Conservation (phyloP, 1,284 basidiomycete genomes). For the Tremellales sp. region DNA sequence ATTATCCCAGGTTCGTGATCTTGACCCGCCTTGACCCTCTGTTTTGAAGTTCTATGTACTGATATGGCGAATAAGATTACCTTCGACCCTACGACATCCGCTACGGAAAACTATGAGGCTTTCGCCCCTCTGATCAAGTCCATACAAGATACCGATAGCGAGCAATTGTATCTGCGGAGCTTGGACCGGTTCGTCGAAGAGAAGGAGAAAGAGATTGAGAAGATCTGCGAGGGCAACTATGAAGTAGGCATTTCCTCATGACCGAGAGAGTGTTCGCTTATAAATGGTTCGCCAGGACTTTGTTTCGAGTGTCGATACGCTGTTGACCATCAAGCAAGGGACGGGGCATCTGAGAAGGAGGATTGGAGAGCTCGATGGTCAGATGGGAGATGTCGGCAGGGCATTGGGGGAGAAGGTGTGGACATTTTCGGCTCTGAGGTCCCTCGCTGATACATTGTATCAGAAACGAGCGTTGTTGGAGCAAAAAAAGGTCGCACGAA, state of each 20-base stretch:
- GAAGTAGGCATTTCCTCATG: conserved; percentile 52
- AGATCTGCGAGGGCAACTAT: conserved; percentile 92
- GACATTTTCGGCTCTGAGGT: not conserved
- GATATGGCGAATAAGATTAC: conserved; percentile 31
- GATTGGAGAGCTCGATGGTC: conserved; percentile 57
- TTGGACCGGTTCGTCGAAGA: conserved; percentile 81
- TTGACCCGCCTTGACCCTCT: not conserved
- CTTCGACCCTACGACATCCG: conserved; percentile 38
- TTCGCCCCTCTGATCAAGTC: conserved; percentile 88
- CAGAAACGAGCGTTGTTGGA: conserved; percentile 79
- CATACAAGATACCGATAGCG: conserved; percentile 83
- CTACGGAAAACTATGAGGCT: conserved; percentile 78
- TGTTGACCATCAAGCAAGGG: conserved; percentile 84
- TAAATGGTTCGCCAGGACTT: conserved; percentile 61
- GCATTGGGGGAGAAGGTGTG: conserved; percentile 73
- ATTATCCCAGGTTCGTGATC: conserved; percentile 41
- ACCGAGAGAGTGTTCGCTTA: not conserved
- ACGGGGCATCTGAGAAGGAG: conserved; percentile 55
- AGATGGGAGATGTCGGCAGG: conserved; percentile 64
- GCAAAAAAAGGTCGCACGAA: conserved; percentile 83
- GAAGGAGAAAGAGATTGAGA: conserved; percentile 94
- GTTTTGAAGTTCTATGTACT: not conserved
- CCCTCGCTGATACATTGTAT: not conserved
- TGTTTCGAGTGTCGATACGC: conserved; percentile 88
- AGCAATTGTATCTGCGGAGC: conserved; percentile 84